Evolutionary conservation across 176 grass and related monocot genomes (phyloP).

Genomic region (Oryza coarctata): DNA sequence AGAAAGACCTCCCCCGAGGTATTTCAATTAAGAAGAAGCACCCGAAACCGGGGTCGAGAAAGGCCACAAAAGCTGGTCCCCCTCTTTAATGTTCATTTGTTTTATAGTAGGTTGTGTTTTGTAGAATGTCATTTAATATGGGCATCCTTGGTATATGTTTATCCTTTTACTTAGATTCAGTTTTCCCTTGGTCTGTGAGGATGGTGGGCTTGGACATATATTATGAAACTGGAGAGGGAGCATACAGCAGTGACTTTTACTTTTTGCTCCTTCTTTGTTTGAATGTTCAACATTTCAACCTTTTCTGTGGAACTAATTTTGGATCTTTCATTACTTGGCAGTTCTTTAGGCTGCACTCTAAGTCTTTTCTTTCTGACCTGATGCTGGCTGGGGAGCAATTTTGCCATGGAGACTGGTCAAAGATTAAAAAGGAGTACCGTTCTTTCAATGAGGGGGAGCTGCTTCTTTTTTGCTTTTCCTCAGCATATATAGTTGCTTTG

Average conservation of each 20-base stretch:
- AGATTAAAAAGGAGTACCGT: conserved; percentile 65
- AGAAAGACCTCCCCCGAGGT: no score
- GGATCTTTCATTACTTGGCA: conserved; percentile 36
- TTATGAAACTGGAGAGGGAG: background rate
- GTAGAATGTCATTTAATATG: background rate
- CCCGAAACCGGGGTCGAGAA: no score
- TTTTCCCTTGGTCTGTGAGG: background rate
- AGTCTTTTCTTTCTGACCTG: conserved; percentile 69
- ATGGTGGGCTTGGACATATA: background rate
- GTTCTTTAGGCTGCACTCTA: conserved; percentile 75
- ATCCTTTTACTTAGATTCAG: background rate
- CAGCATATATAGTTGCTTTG: conserved; percentile 84
- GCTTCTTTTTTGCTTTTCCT: conserved; percentile 91
- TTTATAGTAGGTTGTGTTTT: background rate
- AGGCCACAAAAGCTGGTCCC: no score
- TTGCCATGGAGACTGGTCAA: conserved; percentile 82
- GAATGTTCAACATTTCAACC: background rate
- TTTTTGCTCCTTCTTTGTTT: background rate
- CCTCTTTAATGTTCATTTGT: background rate
- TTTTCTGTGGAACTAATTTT: background rate
- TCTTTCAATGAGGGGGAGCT: conserved; percentile 74
- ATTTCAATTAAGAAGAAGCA: no score
- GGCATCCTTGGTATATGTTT: background rate
- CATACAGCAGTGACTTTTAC: background rate
- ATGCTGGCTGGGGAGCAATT: conserved; percentile 75